A percentile compares a stretch with the other conserved stretches of the same genome.
phyloP scores from a whole-genome alignment of 2,329 filamentous ascomycete genomes.

The Capronia americana region DNA sequence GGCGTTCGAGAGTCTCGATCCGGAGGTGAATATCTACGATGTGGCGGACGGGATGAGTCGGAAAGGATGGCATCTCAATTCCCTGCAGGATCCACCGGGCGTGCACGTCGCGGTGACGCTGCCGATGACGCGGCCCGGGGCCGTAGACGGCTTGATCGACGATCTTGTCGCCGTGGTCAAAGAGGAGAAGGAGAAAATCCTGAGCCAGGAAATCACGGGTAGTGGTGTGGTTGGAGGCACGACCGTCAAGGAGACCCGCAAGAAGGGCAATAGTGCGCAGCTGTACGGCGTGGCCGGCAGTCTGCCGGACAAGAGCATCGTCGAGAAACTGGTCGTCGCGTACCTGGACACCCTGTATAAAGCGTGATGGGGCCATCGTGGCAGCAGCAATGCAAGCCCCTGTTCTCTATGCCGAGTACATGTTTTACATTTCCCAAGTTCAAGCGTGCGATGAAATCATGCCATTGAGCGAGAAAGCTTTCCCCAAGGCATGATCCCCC shows the following conservation, averaged over 20 bases:
- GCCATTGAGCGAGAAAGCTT: neutral
- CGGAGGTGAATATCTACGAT: conserved; percentile 86
- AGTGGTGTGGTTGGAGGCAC: conserved; percentile 24
- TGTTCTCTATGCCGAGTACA: too few species aligned
- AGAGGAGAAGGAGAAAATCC: conserved; percentile 80
- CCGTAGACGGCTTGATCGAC: conserved; percentile 76
- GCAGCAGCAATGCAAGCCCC: neutral
- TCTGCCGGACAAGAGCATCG: conserved; percentile 92
- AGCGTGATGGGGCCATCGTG: conserved; percentile 57
- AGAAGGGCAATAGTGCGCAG: conserved; percentile 75
- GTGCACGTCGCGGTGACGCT: conserved; percentile 94
- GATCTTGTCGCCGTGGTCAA: conserved; percentile 68
- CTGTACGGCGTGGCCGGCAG: conserved; percentile 95
- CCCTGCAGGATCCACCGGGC: conserved; percentile 86
- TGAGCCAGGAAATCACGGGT: conserved; percentile 42
- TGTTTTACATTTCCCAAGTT: too few species aligned
- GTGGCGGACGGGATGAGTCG: conserved; percentile 85
- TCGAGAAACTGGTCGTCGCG: conserved; percentile 85
- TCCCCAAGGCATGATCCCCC: too few species aligned
- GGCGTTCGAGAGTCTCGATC: conserved; percentile 76
- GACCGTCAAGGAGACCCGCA: conserved; percentile 51
- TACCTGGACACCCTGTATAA: conserved; percentile 95
- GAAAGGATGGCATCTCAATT: conserved; percentile 94
- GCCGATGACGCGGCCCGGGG: conserved; percentile 72
- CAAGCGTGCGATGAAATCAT: neutral